Conservation (phyloP, 2,329 filamentous ascomycete species). For the Alternaria burnsii region DNA sequence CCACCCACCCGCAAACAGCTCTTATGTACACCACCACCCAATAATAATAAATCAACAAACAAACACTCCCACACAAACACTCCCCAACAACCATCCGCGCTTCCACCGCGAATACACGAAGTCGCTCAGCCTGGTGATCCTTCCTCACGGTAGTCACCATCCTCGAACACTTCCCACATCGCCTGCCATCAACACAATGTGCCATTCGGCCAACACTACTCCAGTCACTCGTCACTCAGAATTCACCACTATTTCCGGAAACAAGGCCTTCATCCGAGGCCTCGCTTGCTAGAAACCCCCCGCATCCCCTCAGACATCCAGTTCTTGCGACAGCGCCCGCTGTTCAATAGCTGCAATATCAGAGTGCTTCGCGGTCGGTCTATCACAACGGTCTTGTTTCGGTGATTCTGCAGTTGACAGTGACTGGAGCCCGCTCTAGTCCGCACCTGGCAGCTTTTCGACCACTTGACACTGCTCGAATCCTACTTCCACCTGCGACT, state of each 20-base stretch:
- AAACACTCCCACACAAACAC: slow-evolving; percentile 23
- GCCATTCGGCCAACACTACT: slow-evolving; percentile 45
- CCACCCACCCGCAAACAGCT: slow-evolving; percentile 27
- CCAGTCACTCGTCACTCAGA: slow-evolving; percentile 56
- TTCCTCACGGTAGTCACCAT: slow-evolving; percentile 34
- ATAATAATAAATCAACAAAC: slow-evolving; percentile 35
- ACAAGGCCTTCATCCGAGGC: slow-evolving; percentile 52
- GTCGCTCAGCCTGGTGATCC: slow-evolving; percentile 42
- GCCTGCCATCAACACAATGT: slow-evolving; percentile 47
- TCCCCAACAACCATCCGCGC: slow-evolving; percentile 1
- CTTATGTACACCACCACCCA: slow-evolving; percentile 32
- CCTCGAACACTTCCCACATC: slow-evolving; percentile 40
- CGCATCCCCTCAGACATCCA: slow-evolving; percentile 45
- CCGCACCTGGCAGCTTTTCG: slow-evolving; percentile 45
- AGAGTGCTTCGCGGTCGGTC: slow-evolving; percentile 50
- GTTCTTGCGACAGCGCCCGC: slow-evolving; percentile 47
- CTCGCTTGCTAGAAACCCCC: slow-evolving; percentile 48
- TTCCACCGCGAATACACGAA: slow-evolving; percentile 31
- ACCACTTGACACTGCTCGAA: slow-evolving; percentile 46
- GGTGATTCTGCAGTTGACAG: slow-evolving; percentile 56
- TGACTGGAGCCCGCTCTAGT: slow-evolving; percentile 52
- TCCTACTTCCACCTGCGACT: slow-evolving; percentile 39
- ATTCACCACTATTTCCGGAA: slow-evolving; percentile 47
- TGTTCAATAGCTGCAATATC: slow-evolving; percentile 48
- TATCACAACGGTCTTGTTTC: slow-evolving; percentile 50